phyloP scores from a whole-genome alignment of 2,329 filamentous ascomycete species.

The Aureobasidium subglaciale region DNA sequence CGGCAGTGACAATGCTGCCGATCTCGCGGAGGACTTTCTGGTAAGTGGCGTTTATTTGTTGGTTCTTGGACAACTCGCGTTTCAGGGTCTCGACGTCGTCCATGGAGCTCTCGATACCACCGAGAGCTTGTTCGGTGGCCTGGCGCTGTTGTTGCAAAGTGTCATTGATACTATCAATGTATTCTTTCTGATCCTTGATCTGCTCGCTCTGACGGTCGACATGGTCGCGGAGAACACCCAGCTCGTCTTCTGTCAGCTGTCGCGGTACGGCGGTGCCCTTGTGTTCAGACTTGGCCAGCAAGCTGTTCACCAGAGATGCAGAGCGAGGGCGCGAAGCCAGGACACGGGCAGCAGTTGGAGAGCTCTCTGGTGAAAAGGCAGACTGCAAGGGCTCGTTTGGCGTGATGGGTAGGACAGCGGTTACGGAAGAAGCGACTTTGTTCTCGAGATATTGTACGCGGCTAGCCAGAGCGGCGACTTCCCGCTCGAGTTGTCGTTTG shows the following conservation, averaged over 20 bases:
- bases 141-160: constrained; percentile 81
- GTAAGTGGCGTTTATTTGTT: constrained; percentile 97
- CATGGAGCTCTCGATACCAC: constrained; percentile 68
- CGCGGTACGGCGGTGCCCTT: constrained; percentile 39
- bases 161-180: constrained; percentile 77
- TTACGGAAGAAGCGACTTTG: constrained; percentile 48
- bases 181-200: constrained; percentile 78
- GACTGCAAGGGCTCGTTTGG: constrained; percentile 58
- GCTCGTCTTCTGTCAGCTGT: constrained; percentile 70
- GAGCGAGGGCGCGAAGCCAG: constrained; percentile 27
- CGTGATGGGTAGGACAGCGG: constrained; percentile 60
- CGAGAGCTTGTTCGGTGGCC: constrained; percentile 73
- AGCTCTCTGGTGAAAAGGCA: constrained; percentile 55
- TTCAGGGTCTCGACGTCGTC: constrained; percentile 87
- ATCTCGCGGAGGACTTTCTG: constrained; percentile 96
- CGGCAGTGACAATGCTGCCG: constrained; percentile 92
- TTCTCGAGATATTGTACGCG: constrained; percentile 78
- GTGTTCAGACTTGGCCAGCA: constrained; percentile 47
- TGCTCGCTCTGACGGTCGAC: constrained; percentile 90
- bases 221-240: constrained; percentile 79
- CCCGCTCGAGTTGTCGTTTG: constrained; percentile 73
- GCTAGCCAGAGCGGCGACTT: constrained; percentile 69
- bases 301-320: constrained; percentile 43
- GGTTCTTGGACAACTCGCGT: constrained; percentile 90
- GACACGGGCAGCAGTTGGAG: constrained; percentile 26